Conservation (phyloP, 768 basidiomycete genomes). For the Hericium coralloides region DNA sequence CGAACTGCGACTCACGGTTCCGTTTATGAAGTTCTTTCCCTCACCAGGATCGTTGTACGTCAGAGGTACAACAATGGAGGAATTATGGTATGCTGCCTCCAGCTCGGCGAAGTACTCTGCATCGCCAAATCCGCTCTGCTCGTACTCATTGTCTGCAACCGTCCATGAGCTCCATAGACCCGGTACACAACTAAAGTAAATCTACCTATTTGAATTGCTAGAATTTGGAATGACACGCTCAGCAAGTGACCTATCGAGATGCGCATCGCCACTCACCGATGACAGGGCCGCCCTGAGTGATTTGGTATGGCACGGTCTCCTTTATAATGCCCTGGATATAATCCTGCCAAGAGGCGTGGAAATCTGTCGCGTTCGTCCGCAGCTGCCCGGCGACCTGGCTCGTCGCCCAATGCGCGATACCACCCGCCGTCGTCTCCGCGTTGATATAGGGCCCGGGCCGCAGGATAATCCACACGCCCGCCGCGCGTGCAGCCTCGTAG, state of each 20-base stretch:
- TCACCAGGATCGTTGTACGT: conserved; percentile 67
- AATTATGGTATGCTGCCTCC: conserved; percentile 42
- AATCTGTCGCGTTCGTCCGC: conserved; percentile 70
- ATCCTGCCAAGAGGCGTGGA: conserved; percentile 57
- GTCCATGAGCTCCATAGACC: neutral
- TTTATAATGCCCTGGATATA: conserved; percentile 63
- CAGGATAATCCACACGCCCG: conserved; percentile 72
- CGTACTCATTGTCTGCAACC: conserved; percentile 64
- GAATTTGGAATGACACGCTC: neutral
- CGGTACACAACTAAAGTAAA: neutral
- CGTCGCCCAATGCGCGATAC: conserved; percentile 63
- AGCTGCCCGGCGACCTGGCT: conserved; percentile 54
- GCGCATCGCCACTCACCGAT: conserved; percentile 38
- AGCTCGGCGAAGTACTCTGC: conserved; percentile 58
- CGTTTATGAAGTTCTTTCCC: conserved; percentile 56
- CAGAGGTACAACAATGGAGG: conserved; percentile 56
- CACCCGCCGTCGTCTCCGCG: conserved; percentile 75
- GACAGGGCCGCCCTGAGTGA: conserved; percentile 65
- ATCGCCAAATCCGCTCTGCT: conserved; percentile 33
- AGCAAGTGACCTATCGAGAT: too few species aligned
- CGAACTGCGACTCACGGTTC: conserved; percentile 37
- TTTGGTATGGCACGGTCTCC: conserved; percentile 54
- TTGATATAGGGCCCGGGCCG: conserved; percentile 76
- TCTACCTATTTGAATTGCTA: conserved; percentile 49
- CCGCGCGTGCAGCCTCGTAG: conserved; percentile 63